phyloP scores from a whole-genome alignment of 306 rosid species.

The Ormosia semicastrata region DNA sequence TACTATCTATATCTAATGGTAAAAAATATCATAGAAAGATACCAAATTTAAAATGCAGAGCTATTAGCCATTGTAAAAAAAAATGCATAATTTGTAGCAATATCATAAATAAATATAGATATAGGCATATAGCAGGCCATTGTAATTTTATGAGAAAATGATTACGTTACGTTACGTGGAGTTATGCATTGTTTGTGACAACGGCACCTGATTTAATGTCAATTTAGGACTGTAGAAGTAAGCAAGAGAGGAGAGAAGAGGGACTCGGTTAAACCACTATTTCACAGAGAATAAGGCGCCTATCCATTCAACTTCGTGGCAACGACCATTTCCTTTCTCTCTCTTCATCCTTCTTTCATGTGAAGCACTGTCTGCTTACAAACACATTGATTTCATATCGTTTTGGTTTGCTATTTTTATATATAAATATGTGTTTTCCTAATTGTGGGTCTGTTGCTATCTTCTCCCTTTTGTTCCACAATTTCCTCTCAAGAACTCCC shows the following conservation, averaged over 20 bases:
- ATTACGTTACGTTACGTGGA: not conserved
- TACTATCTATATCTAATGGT: too few species aligned
- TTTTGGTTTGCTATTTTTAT: conserved; percentile 31
- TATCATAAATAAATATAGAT: too few species aligned
- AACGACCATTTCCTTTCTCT: conserved; percentile 43
- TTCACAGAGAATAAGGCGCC: conserved; percentile 57
- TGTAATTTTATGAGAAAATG: too few species aligned
- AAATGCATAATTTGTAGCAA: too few species aligned
- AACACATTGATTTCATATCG: conserved; percentile 17
- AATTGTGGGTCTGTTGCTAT: conserved; percentile 42
- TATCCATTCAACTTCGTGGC: conserved; percentile 29
- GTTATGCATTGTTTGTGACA: not conserved
- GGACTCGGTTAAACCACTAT: conserved; percentile 21
- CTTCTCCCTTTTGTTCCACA: conserved; percentile 46
- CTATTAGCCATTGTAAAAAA: too few species aligned
- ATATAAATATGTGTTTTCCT: conserved; percentile 37
- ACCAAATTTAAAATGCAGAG: too few species aligned
- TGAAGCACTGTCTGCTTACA: conserved; percentile 11
- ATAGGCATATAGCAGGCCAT: too few species aligned
- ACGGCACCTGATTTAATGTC: not conserved
- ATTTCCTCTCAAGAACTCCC: conserved; percentile 49
- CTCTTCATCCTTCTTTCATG: conserved; percentile 14
- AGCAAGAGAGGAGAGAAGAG: conserved; percentile 5
- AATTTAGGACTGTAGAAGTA: conserved; percentile 19
- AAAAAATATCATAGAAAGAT: too few species aligned